Percentiles rank a stretch among this genome's conserved stretches.
Evolutionary conservation across 805 yeast species (phyloP).

Genomic region (Lipomyces sp.): DNA sequence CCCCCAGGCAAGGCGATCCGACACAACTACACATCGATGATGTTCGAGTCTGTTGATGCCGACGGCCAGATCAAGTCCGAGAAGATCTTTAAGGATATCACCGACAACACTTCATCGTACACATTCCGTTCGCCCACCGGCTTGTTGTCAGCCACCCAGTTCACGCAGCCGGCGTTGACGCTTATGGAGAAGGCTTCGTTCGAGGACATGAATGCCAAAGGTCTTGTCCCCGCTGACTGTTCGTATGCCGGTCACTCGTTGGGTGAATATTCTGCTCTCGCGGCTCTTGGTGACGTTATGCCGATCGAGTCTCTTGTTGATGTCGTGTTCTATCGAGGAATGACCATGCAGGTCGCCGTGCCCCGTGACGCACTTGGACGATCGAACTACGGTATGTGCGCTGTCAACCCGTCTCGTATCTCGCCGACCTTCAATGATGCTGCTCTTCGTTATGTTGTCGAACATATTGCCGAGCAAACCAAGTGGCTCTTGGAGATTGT

Average conservation of each 20-base stretch:
- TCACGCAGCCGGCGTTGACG: conserved; percentile 98
- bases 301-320: conserved; percentile 74
- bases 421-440: conserved; percentile 87
- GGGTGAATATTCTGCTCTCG: conserved; percentile 98
- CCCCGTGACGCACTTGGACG: conserved; percentile 95
- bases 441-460: conserved; percentile 92
- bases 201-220: conserved; percentile 96
- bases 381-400: conserved; percentile 99
- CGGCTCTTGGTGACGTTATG: conserved; percentile 98
- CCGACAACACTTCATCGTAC: conserved; percentile 76
- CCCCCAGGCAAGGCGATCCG: conserved; percentile 69
- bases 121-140: conserved; percentile 94
- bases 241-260: conserved; percentile 99
- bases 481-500: conserved; percentile 97
- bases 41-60: conserved; percentile 90
- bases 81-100: conserved; percentile 92
- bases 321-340: conserved; percentile 88
- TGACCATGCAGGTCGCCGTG: conserved; percentile 99
- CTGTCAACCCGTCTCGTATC: conserved; percentile 95
- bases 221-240: conserved; percentile 89
- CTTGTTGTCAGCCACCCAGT: conserved; percentile 95
- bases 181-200: conserved; percentile 99
- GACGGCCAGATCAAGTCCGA: conserved; percentile 85
- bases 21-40: conserved; percentile 94
- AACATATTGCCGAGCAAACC: conserved; percentile 80